These are phyloP conservation scores for Corymbia citriodora DNA, from an alignment of 441 rosid species.

Conservation along the genomic window DNA sequence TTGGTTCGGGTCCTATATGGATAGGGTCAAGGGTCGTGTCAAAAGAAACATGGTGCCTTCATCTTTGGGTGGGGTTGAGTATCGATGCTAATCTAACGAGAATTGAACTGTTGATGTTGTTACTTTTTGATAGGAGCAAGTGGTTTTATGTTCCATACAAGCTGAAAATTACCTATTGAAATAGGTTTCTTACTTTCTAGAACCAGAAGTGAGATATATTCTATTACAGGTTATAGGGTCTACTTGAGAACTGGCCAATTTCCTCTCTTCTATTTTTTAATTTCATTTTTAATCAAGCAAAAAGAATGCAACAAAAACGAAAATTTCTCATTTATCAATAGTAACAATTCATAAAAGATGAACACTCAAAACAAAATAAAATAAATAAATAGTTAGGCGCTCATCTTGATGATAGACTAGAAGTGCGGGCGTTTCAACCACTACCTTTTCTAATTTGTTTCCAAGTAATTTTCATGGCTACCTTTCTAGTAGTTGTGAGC, in stretches of 20 bases:
- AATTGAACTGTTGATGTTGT: rapidly evolving
- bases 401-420: not conserved
- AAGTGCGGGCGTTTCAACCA: not conserved
- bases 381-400: too few species aligned
- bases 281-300: not conserved
- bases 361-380: not conserved
- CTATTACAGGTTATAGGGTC: too few species aligned
- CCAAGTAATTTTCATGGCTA: not conserved
- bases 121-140: not conserved
- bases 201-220: too few species aligned
- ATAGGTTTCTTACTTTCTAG: not conserved
- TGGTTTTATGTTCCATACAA: too few species aligned
- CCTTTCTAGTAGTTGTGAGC: not conserved
- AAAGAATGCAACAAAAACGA: not conserved
- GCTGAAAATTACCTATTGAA: too few species aligned
- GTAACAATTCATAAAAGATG: not conserved
- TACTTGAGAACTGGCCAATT: too few species aligned
- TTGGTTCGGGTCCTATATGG: rapidly evolving
- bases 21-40: not conserved
- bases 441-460: not conserved
- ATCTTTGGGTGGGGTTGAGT: too few species aligned
- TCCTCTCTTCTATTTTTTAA: too few species aligned
- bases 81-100: rapidly evolving
- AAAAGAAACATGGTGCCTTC: not conserved
- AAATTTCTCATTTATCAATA: not conserved